Evolutionary conservation across 2,329 filamentous ascomycete genomes (phyloP), one percentile per base, ranked within the genome.

Genomic region (Canariomyces notabilis): DNA sequence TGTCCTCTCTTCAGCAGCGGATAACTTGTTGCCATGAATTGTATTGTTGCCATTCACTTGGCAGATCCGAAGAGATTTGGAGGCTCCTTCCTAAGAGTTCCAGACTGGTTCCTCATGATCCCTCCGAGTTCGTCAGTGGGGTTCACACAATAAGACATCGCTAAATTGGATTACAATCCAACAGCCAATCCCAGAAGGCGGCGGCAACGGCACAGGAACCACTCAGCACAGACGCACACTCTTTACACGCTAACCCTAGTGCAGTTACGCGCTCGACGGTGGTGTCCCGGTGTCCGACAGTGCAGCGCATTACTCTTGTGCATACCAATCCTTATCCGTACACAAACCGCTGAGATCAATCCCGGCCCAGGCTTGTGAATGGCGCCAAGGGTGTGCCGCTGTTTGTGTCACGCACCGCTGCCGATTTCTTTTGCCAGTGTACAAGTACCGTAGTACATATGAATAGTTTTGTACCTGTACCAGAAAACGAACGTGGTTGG

Each of bases 141-240:
- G 23, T 39, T n/a, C n/a, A n/a, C n/a, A n/a, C n/a, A n/a, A 11
- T 23, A 20, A 36, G 45, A 48, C 32, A 36, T 42, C 41, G 41
- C 46, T 38, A 38, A 31, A 42, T 26, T 29, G 14, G 14, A 29
- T 29, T 29, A 9, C 4, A 21, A 42, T 42, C 46, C 41, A 41
- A 44, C 40, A 18, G 8, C 37, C 49, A 38, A 44, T 43, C 31
- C n/a, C 49, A 37, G 39, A 18, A 35, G 22, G 14, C 31, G 20
- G 29, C 23, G 32, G 42, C 37, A 37, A 37, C 22, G 40, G 33
- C 22, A 34, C 37, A 18, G 20, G 20, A 29, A 41, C 41, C 43
- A n/a, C n/a, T n/a, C n/a, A n/a, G n/a, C n/a, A n/a, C 26, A 26
- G 35, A 48, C 38, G 49, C 49, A 51, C 49, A 34, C 49, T 48